phyloP scores from a whole-genome alignment of 176 grass and related monocot genomes.

The Puccinellia tenuiflora region DNA sequence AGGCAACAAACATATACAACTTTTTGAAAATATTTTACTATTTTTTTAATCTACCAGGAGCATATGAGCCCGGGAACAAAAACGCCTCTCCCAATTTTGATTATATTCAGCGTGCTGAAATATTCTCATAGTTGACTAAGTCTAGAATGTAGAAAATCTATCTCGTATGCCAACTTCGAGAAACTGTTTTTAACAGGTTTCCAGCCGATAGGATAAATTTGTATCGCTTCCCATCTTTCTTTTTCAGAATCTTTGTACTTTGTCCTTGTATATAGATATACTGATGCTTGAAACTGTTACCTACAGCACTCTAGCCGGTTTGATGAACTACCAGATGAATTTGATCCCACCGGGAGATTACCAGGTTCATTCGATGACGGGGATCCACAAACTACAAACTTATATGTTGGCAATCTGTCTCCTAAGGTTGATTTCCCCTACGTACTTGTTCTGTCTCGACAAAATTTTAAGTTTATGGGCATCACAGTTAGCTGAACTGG shows the following conservation, averaged over 20 bases:
- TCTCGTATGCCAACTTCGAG: background rate
- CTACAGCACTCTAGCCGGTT: constrained; percentile 71
- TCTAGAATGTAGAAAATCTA: background rate
- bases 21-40: too few relatives aligned
- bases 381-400: constrained; percentile 97
- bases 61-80: too few relatives aligned
- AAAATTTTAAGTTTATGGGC: background rate
- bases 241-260: constrained; percentile 21
- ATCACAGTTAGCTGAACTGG: constrained; percentile 2
- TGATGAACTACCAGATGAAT: constrained; percentile 90
- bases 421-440: constrained; percentile 57
- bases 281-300: constrained; percentile 24
- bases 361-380: constrained; percentile 98
- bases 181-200: background rate
- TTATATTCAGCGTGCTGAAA: background rate
- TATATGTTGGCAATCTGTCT: constrained; percentile 97
- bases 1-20: too few relatives aligned
- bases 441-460: constrained; percentile 4
- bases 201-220: constrained; percentile 1
- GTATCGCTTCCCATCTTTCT: background rate
- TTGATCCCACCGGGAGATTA: constrained; percentile 82
- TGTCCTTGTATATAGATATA: constrained; percentile 6
- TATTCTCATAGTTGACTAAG: background rate
- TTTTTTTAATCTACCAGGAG: too few relatives aligned
- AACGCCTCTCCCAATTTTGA: too few relatives aligned